Evolutionary conservation across 345 rosid species (phyloP), one percentile per base, ranked within the genome.

Genomic region (Carallia pectinifolia): DNA sequence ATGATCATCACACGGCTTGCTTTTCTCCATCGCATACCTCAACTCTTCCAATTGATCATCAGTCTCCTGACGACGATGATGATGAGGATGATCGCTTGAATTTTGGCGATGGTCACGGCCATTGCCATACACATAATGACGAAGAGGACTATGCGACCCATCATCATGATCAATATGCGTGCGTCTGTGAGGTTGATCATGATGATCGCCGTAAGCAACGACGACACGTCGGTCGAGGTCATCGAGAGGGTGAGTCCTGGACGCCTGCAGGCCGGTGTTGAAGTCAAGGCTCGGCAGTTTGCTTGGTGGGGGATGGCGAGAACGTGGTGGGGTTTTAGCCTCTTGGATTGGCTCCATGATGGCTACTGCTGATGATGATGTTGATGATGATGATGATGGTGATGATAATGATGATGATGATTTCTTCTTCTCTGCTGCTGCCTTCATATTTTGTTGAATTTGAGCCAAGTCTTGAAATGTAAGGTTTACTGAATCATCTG

Each of bases 401-500:
- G 50, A 9, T 40, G 15, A 9, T 10, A 13, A 44, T 44, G 50
- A 1, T 12, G 50, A 38, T 17, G 67, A 30, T 1, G 74, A 13
- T 64, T 62, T 75, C 58, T 67, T 79, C 55, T 61, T 71, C 5
- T 67, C 75, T 6, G 75, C 4, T 6, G 75, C 4, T 6, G 34
- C 10, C 12, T 37, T 54, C 58, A 69, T 30, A 34, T 61, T 65
- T 55, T 69, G 76, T 37, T 80, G 65, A 6, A 88, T 70, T 6
- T 81, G 61, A 4, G 81, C 86, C 6, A 88, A 66, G 74, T 86
- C 90, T 70, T 83, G 83, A 73, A 88, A 86, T 18, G 89, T 88
- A 56, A 88, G 87, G 68, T 88, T 83, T 8, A 88, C 90, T 0
- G 93, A 88, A 17, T 86, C 93, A 66, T 88, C 93, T 4, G 90